A percentile compares a stretch with the other conserved stretches of the same genome.
These are phyloP conservation scores for Aspergillus incahuasiensis DNA, from an alignment of 495 filamentous ascomycete species.

Conservation along the genomic window DNA sequence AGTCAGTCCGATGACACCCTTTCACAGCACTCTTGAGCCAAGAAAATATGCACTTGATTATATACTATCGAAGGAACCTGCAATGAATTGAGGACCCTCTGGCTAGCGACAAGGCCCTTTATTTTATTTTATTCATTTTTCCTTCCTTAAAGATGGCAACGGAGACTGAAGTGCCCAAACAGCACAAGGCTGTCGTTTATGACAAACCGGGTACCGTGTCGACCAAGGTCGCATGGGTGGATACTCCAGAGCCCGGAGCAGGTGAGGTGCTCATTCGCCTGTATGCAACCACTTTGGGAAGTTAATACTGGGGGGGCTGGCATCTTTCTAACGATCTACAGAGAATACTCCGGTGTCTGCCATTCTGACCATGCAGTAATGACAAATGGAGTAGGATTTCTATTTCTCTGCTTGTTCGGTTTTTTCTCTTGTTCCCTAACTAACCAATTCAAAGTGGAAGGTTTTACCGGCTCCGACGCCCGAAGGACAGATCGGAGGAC, in stretches of 20 bases:
- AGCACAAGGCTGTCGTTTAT: slow-evolving; percentile 64
- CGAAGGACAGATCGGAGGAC: slow-evolving; percentile 62
- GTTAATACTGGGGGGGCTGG: too few relatives aligned
- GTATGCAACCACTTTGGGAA: slow-evolving; percentile 34
- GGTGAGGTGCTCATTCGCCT: slow-evolving; percentile 65
- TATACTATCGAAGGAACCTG: too few relatives aligned
- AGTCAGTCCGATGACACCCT: too few relatives aligned
- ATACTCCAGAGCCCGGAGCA: slow-evolving; percentile 59
- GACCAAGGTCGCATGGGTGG: slow-evolving; percentile 61
- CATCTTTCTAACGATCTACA: slow-evolving; percentile 16
- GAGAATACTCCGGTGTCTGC: slow-evolving; percentile 67
- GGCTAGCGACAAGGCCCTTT: too few relatives aligned
- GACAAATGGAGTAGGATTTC: slow-evolving; percentile 47
- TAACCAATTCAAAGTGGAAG: slow-evolving; percentile 36
- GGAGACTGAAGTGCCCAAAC: slow-evolving; percentile 54
- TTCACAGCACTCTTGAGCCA: too few relatives aligned
- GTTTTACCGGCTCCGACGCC: slow-evolving; percentile 60
- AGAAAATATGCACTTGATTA: too few relatives aligned
- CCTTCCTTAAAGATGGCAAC: too few relatives aligned
- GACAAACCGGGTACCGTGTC: slow-evolving; percentile 65
- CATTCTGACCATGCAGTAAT: slow-evolving; percentile 64
- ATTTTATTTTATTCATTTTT: too few relatives aligned
- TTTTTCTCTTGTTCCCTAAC: too few relatives aligned
- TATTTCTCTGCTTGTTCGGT: too few relatives aligned
- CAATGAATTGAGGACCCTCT: too few relatives aligned